Evolutionary conservation across 2,329 filamentous ascomycete species (phyloP), one percentile per base, ranked within the genome.

Genomic region (Thelonectria olida): DNA sequence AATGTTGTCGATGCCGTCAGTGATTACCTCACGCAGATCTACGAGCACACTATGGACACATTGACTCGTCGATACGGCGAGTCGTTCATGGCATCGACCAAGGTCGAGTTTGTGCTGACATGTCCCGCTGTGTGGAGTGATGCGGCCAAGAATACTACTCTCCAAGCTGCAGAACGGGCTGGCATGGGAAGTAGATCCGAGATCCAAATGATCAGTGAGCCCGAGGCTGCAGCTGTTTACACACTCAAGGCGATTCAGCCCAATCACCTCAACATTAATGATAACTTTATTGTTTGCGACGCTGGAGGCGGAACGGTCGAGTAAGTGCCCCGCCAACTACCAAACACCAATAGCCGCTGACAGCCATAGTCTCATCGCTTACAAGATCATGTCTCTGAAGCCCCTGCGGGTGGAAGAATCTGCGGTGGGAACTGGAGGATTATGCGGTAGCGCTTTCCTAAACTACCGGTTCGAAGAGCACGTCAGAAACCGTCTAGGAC

Each of bases 51-150:
- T 34, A 92, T 93, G 85, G 89, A 93, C 72, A 92, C 89, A 0
- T 81, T 95, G 65, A 90, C 86, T 1, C 82, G 89, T 62, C 82
- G 91, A 47, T 94, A 93, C 72, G 92, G 92, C 68, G 89, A 91
- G 76, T 88, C 88, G 0, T 94, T 95, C 71, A 92, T 94, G 88
- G 85, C 85, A 7, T 87, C 86, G 7, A 93, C 91, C 5, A 88
- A 88, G 69, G 88, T 93, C 38, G 88, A 94, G 63, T 94, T 92
- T 69, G 90, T 95, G 49, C 81, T 96, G 56, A 95, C 92, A 1
- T 92, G 91, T 52, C 92, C 92, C 7, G 92, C 92, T 7, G 91
- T 95, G 7, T 96, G 92, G 92, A 92, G 88, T 22, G 92, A 96
- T 74, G 87, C 90, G 0, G 92, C 92, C n/a, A 95, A 94, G 79